Evolutionary conservation across 2,329 filamentous ascomycete species (phyloP).

Genomic region (Hansfordia pulvinata): DNA sequence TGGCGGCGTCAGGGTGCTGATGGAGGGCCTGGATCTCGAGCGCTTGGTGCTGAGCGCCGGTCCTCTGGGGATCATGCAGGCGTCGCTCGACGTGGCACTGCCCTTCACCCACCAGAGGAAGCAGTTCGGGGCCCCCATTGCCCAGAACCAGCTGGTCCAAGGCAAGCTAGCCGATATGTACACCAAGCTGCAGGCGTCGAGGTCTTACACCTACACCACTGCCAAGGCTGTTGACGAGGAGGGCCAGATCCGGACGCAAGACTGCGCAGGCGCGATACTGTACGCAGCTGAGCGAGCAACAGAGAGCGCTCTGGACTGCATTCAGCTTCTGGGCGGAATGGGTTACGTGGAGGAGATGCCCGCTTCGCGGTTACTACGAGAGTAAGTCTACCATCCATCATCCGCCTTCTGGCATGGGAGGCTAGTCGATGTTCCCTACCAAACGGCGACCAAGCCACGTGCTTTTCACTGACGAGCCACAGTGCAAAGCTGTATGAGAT

Average conservation of each 20-base stretch:
- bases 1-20: constrained; percentile 76
- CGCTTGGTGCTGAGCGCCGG: constrained; percentile 83
- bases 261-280: constrained; percentile 87
- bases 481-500: constrained; percentile 83
- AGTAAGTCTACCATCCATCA: constrained; percentile 27
- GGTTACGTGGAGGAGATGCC: constrained; percentile 94
- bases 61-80: constrained; percentile 89
- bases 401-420: too few species aligned
- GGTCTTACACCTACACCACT: constrained; percentile 79
- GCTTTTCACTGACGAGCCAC: constrained; percentile 14
- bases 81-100: constrained; percentile 69
- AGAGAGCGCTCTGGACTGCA: constrained; percentile 73
- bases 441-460: too few species aligned
- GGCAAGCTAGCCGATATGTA: constrained; percentile 96
- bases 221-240: constrained; percentile 69
- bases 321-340: constrained; percentile 89
- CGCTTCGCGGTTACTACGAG: constrained; percentile 68
- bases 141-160: constrained; percentile 85
- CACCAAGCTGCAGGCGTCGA: constrained; percentile 73
- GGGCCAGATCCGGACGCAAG: constrained; percentile 64
- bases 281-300: constrained; percentile 87
- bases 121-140: constrained; percentile 80
- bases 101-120: constrained; percentile 82
- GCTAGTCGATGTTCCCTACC: too few species aligned
- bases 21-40: constrained; percentile 94